Base-by-base conservation (phyloP, 306 rosid genomes). In the Vicia faba region DNA sequence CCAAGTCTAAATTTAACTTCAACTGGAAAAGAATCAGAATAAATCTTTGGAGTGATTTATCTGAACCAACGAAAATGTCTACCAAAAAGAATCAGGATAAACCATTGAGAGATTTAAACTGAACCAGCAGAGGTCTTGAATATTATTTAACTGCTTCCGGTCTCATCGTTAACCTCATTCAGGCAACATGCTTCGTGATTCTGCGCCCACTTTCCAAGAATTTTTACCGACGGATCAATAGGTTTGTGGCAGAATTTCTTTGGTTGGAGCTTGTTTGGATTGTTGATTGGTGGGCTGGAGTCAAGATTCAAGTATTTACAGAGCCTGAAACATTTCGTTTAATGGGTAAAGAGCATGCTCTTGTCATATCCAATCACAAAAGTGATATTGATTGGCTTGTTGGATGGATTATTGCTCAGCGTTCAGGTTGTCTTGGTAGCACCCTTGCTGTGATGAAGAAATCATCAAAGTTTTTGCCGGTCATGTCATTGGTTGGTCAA, bases 341-440 rank as follows among this genome's bases (percentile, higher is more conserved):
- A 26, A 89, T 92, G 96, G 98, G 98, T 92, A 84, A 85, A 83
- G 98, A 92, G 69, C 96, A 89, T 58, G 98, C 98, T 5, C 96
- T 92, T 74, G 84, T 85, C 57, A 33, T 89, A 66, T 87, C 60
- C 77, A 92, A 92, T 80, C 98, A 92, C 73, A 85, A 68, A 86
- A 92, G 98, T 80, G 98, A 89, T 48, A 89, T 89, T 65, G 96
- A 92, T 77, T 92, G 98, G 98, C 96, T 92, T 68, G 88, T 89
- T 81, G 95, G 95, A 78, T 89, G 96, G 98, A 80, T 87, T 70
- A 70, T 87, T 70, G 92, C 96, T 74, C 88, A 92, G 96, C 92
- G 98, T 35, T 70, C 95, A 20, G 96, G 96, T 75, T 84, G 92
- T 79, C 96, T 92, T 68, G 98, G 98, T 60, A 89, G 92, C 73